Evolutionary conservation across 1,284 basidiomycete genomes (phyloP).

Genomic region (Marasmius oreades): DNA sequence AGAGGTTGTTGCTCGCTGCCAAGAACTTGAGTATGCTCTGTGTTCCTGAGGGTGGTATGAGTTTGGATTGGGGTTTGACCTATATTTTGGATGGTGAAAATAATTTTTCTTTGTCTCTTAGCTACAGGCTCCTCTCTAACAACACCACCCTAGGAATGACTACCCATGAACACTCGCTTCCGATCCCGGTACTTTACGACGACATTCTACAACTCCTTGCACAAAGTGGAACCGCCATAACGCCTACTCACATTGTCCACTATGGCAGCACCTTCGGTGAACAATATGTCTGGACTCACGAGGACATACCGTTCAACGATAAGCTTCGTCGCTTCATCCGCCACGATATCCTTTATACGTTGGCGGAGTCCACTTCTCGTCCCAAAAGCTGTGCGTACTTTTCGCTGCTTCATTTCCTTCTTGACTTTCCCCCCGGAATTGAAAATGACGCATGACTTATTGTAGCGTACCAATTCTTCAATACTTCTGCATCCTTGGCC

Average conservation of each 20-base stretch:
- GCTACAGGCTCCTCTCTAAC: not conserved
- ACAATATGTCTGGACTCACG: conserved; percentile 60
- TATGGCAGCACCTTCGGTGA: conserved; percentile 70
- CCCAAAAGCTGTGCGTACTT: conserved; percentile 51
- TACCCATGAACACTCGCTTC: conserved; percentile 67
- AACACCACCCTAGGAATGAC: conserved; percentile 59
- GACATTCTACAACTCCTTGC: conserved; percentile 61
- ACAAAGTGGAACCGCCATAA: conserved; percentile 62
- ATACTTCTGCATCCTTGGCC: conserved; percentile 62
- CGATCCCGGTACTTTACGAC: conserved; percentile 60
- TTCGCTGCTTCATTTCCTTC: not conserved
- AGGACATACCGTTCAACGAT: conserved; percentile 59
- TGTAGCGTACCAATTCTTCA: conserved; percentile 61
- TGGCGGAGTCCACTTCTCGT: conserved; percentile 58
- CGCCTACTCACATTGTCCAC: conserved; percentile 72
- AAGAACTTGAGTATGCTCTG: conserved; percentile 64
- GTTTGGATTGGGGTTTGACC: conserved; percentile 70
- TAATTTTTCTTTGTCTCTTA: not conserved
- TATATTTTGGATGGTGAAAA: conserved; percentile 66
- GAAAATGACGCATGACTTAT: not conserved
- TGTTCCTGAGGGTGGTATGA: conserved; percentile 75
- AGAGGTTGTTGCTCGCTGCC: conserved; percentile 59
- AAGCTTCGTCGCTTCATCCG: conserved; percentile 61
- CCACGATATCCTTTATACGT: conserved; percentile 58
- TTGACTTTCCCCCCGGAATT: conserved; percentile 3